Evolutionary conservation across 768 basidiomycete genomes (phyloP), one percentile per base, ranked within the genome.

Genomic region (Lactarius hengduanensis): DNA sequence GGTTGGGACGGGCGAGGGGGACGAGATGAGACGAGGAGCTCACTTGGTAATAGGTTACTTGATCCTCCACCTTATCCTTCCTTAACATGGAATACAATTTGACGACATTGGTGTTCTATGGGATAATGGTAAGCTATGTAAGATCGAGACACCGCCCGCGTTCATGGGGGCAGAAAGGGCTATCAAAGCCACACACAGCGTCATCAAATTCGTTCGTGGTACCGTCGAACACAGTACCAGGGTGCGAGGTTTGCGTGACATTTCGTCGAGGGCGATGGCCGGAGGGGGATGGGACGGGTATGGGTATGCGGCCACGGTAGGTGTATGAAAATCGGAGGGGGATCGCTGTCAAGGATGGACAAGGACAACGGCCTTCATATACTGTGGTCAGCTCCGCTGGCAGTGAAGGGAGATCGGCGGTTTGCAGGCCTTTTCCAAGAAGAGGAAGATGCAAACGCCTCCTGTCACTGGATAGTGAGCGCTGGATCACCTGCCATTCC

Each of bases 41-140:
- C 55, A 87, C 88, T 77, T 92, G 91, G 72, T 93, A 93, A 73
- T 90, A 92, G 71, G 77, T 76, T 36, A 80, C 30, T 64, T 81
- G 80, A 9, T 76, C 75, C 1, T 72, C 70, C 1, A 69, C 73
- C 47, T 73, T 70, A 62, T 79, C 77, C 65, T 80, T 81, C 66
- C 71, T 75, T 56, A 81, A 69, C 57, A 76, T 69, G 15, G 73
- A 73, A 69, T 79, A 78, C 56, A 81, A 69, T 30, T 76, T 75
- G 54, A 80, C 74, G 34, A 81, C 74, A 66, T 80, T 81, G 6
- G 80, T 78, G 64, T 80, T 79, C 78, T 81, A 38, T 40, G 10
- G 22, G 28, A 10, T 13, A n/a, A 38, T 40, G 6, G 28, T n/a
- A 10, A 36, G 11, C 11, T 13, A 38, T 5, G 22, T 32, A 28